These are phyloP conservation scores for Aphanomyces cochlioides DNA, from an alignment of 352 stramenopile genomes.

Conservation along the genomic window DNA sequence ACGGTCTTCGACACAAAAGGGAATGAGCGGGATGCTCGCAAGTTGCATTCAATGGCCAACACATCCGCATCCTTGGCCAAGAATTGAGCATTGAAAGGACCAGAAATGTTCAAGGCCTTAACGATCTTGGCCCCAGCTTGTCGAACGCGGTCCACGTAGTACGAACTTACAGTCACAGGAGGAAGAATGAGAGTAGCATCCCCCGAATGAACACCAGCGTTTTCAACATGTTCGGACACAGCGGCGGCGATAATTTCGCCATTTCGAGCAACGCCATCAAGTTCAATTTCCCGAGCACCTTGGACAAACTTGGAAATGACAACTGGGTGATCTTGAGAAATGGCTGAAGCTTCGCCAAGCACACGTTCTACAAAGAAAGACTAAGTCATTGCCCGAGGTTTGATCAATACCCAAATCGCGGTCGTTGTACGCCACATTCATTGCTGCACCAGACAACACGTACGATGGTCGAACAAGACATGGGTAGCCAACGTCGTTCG, in stretches of 20 bases:
- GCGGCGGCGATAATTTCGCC: slow-evolving; percentile 86
- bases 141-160: slow-evolving; percentile 60
- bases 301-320: slow-evolving; percentile 97
- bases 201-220: slow-evolving; percentile 91
- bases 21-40: slow-evolving; percentile 92
- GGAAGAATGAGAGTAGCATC: slow-evolving; percentile 90
- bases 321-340: slow-evolving; percentile 95
- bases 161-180: slow-evolving; percentile 64
- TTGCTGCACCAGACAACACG: slow-evolving; percentile 96
- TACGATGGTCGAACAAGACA: slow-evolving; percentile 97
- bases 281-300: slow-evolving; percentile 91
- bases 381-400: neutral
- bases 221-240: slow-evolving; percentile 93
- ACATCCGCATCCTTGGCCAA: slow-evolving; percentile 91
- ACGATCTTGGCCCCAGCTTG: slow-evolving; percentile 83
- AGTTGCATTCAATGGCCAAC: slow-evolving; percentile 95
- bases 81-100: slow-evolving; percentile 96
- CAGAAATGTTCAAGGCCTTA: slow-evolving; percentile 93
- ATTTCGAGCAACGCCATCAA: slow-evolving; percentile 87
- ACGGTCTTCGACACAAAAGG: slow-evolving; percentile 96
- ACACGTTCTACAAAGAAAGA: slow-evolving; percentile 38
- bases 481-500: slow-evolving; percentile 90
- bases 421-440: slow-evolving; percentile 96
- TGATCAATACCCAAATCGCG: slow-evolving; percentile 64
- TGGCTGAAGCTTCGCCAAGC: slow-evolving; percentile 89